These are phyloP conservation scores for Mortierella sp. DNA, from an alignment of 371 early-diverging fungal species.

Conservation along the genomic window DNA sequence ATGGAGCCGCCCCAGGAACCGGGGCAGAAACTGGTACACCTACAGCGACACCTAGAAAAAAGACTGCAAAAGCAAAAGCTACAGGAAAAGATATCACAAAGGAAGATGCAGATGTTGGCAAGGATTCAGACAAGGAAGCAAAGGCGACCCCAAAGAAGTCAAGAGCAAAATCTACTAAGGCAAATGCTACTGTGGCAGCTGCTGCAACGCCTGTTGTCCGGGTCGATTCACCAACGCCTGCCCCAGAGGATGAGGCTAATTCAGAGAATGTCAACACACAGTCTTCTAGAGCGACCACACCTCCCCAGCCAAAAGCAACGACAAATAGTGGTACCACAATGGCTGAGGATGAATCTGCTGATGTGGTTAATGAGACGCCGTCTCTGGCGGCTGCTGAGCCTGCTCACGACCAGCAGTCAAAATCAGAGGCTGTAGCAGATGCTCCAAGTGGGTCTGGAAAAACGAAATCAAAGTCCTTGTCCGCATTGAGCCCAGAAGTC, in stretches of 20 bases:
- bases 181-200: not conserved
- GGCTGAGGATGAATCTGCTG: too few relatives aligned
- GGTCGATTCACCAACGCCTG: constrained; percentile 34
- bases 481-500: constrained; percentile 31
- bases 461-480: constrained; percentile 10
- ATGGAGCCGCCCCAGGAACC: not conserved
- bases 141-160: constrained; percentile 31
- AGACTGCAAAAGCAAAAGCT: constrained; percentile 31
- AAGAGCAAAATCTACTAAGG: constrained; percentile 30
- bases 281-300: constrained; percentile 31
- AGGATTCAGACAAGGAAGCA: constrained; percentile 48
- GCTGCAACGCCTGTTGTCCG: constrained; percentile 23
- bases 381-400: too few relatives aligned
- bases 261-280: constrained; percentile 1
- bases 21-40: constrained; percentile 10
- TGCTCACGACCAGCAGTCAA: too few relatives aligned
- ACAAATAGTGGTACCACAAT: constrained; percentile 2
- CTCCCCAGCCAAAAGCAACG: constrained; percentile 22
- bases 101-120: constrained; percentile 26
- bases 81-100: constrained; percentile 24
- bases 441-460: not conserved
- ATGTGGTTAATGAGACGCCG: too few relatives aligned
- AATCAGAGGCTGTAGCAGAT: too few relatives aligned
- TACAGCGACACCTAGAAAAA: constrained; percentile 28
- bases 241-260: constrained; percentile 8